phyloP scores from a whole-genome alignment of 306 rosid species.

The Comarum palustre region DNA sequence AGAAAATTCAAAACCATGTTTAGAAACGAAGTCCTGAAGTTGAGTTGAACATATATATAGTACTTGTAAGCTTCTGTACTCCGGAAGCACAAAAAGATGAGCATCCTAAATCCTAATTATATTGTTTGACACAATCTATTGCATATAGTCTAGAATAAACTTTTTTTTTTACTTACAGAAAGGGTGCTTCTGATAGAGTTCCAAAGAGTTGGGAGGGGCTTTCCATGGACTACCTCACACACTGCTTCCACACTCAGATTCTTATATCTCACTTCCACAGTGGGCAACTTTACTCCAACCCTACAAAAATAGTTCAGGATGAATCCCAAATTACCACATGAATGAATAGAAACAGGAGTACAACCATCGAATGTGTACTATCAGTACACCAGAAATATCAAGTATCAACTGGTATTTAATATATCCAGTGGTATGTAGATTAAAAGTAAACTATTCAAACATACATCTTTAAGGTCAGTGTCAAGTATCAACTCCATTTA shows the following conservation, averaged over 20 bases:
- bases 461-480: background rate
- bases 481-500: background rate
- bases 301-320: slow-evolving; percentile 27
- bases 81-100: background rate
- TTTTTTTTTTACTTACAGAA: slow-evolving; percentile 39
- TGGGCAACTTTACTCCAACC: slow-evolving; percentile 57
- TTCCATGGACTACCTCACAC: slow-evolving; percentile 64
- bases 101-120: background rate
- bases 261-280: slow-evolving; percentile 61
- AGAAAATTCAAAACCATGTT: background rate
- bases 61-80: background rate
- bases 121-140: background rate
- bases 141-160: background rate
- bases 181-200: slow-evolving; percentile 45
- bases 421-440: background rate
- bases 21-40: background rate
- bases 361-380: background rate
- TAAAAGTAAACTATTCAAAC: background rate
- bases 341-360: background rate
- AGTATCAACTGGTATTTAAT: no score
- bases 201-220: slow-evolving; percentile 69
- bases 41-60: background rate
- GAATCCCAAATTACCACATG: background rate
- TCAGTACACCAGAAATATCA: background rate
- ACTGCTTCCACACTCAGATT: slow-evolving; percentile 55